Evolutionary conservation across 352 stramenopile genomes (phyloP), one percentile per base, ranked within the genome.

Genomic region (Phytophthora kernoviae): DNA sequence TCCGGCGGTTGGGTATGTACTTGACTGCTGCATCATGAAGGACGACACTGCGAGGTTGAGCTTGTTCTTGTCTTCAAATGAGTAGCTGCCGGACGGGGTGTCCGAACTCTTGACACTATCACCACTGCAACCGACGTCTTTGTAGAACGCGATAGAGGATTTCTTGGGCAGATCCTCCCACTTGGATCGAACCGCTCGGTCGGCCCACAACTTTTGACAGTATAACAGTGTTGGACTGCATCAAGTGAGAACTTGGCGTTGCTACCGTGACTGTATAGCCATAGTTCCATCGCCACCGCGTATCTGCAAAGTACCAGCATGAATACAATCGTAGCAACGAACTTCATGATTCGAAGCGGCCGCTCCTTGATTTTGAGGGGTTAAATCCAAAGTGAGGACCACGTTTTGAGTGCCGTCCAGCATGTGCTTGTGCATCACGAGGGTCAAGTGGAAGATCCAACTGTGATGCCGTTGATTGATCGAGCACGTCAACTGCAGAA

Each of bases 191-290:
- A 56, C 48, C 18, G 54, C 54, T 26, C 54, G 46, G 42, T 69
- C 60, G 34, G 50, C 42, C 60, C 60, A 69, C 54, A 51, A 40
- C n/a, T 54, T 32, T 64, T 17, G 40, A 69, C 10, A 0, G 54
- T 69, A 41, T 68, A 68, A 53, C 54, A 69, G 4, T 32, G 46
- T 30, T 64, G 47, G 17, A 44, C 30, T 5, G 39, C 56, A 40
- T 64, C 41, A 33, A 68, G 21, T 8, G 54, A 54, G 41, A 64
- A 64, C 33, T 58, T 59, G 40, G 54, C 47, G 33, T 68, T 58
- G 40, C 60, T 63, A 6, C 54, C 46, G 27, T 33, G 39, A 10
- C 53, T 63, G 27, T 68, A 64, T 3, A 68, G 47, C 53, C 54
- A 64, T 40, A 68, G 53, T 8, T 63, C 34, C 53, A 64, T 55